A percentile compares a stretch with the other conserved stretches of the same genome.
Evolutionary conservation across 2,329 filamentous ascomycete species (phyloP).

Genomic region (Neonectria sp.): DNA sequence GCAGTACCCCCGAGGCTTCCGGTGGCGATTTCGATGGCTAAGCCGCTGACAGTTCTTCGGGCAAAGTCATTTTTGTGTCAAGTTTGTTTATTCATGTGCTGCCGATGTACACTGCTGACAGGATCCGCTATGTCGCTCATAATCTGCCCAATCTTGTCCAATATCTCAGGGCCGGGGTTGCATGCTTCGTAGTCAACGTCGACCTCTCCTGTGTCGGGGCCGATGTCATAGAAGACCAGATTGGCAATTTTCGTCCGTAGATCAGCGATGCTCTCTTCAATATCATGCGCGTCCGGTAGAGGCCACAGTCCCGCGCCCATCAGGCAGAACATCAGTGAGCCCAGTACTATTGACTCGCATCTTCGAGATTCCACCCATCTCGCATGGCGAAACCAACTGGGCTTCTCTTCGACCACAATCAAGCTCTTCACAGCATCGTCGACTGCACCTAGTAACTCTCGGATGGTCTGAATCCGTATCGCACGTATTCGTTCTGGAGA

Average conservation of each 20-base stretch:
- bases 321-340: constrained; percentile 51
- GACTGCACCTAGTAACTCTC: constrained; percentile 43
- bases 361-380: constrained; percentile 50
- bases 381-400: constrained; percentile 49
- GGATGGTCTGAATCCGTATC: constrained; percentile 42
- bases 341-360: constrained; percentile 54
- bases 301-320: constrained; percentile 51
- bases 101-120: constrained; percentile 10
- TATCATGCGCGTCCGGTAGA: constrained; percentile 41
- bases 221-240: constrained; percentile 47
- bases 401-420: constrained; percentile 44
- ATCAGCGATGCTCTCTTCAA: constrained; percentile 42
- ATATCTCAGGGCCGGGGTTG: constrained; percentile 37
- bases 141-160: constrained; percentile 36
- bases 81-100: constrained; percentile 13
- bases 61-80: background rate
- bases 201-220: constrained; percentile 21
- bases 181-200: constrained; percentile 37
- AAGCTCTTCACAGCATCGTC: constrained; percentile 42
- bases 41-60: background rate
- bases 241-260: constrained; percentile 40
- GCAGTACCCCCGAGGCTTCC: background rate
- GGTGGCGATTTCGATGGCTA: background rate
- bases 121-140: constrained; percentile 31
- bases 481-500: constrained; percentile 34